Base-by-base conservation (phyloP, 441 rosid genomes). In the Adansonia madagascariensis region DNA sequence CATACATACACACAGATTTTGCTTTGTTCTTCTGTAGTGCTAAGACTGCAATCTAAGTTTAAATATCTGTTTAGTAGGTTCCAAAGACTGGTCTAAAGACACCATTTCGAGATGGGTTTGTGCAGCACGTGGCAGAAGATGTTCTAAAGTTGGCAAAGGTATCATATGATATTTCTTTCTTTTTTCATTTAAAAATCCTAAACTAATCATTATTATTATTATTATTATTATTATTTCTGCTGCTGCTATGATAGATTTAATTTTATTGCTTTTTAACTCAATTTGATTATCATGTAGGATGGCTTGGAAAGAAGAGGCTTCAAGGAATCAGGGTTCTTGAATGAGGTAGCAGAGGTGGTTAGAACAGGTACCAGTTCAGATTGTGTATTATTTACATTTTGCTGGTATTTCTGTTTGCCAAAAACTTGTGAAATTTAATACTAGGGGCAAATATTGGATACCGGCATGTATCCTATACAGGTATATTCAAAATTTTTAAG, bases 221-320 rank as follows among this genome's bases (percentile, higher is more conserved):
- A 27, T 27, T 27, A 27, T 27, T 27, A 27, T 27, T 27, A 27
- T 27, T 27, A 27, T 69, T 62, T 47, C 27, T 73, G 43, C 75
- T 73, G 31, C 41, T 71, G 50, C 39, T 70, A 43, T 46, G 46
- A 6, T 74, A 79, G 63, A 63, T 62, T 61, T 61, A 0, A 55
- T 55, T 68, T 57, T 44, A 9, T 15, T 35, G 64, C n/a, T 74
- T 17, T 57, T 74, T 14, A 17, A 63, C 17, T 56, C 46, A 9
- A 20, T 12, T 69, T 18, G 65, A 8, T 49, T 81, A 52, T 78
- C 75, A 73, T 84, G 78, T 87, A 96, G 99, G 98, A 89, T 79
- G 99, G 99, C 79, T 82, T 97, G 83, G 98, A 97, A 86, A 91
- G 97, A 49, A 86, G 99, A 86, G 99, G 98, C 53, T 97, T 74